A percentile compares a stretch with the other conserved stretches of the same genome.
phyloP scores from a whole-genome alignment of 2,329 filamentous ascomycete species.

The Nemania serpens region DNA sequence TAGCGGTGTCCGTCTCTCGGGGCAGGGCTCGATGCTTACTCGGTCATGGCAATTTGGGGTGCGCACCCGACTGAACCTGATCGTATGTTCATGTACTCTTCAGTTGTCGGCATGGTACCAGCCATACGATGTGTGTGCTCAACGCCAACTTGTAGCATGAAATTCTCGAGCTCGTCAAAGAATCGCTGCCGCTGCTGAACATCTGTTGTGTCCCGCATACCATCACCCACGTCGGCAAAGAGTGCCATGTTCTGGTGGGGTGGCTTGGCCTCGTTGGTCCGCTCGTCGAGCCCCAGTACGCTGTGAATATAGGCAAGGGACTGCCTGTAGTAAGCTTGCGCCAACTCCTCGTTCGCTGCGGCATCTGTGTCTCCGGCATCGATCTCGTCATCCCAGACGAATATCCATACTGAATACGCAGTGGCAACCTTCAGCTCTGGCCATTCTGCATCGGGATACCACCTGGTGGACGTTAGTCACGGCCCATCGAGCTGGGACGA shows the following conservation, averaged over 20 bases:
- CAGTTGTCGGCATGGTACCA: constrained; percentile 34
- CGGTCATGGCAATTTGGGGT: constrained; percentile 38
- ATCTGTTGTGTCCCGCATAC: constrained; percentile 31
- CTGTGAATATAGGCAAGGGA: constrained; percentile 40
- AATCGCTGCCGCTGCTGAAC: constrained; percentile 35
- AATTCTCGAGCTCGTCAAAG: constrained; percentile 37
- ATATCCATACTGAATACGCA: constrained; percentile 42
- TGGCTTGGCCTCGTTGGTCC: constrained; percentile 16
- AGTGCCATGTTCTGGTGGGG: constrained; percentile 36
- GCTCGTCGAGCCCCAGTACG: constrained; percentile 34
- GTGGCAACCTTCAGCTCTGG: constrained; percentile 40
- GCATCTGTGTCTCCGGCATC: constrained; percentile 42
- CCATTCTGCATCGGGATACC: constrained; percentile 43
- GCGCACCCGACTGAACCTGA: constrained; percentile 38
- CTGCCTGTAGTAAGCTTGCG: constrained; percentile 38
- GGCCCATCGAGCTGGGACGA: neutral
- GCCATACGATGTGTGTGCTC: constrained; percentile 38
- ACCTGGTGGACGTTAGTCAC: constrained; percentile 29
- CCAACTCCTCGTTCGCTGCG: constrained; percentile 36
- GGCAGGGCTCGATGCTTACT: constrained; percentile 28
- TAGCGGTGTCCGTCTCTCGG: neutral
- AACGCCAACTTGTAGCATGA: constrained; percentile 37
- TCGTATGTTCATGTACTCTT: constrained; percentile 37
- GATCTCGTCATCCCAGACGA: constrained; percentile 44
- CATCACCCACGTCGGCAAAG: constrained; percentile 36